Percentiles rank a stretch among this genome's conserved stretches.
phyloP scores from a whole-genome alignment of 1,139 yeast genomes.

The Yamadazyma atmosphaerica region DNA sequence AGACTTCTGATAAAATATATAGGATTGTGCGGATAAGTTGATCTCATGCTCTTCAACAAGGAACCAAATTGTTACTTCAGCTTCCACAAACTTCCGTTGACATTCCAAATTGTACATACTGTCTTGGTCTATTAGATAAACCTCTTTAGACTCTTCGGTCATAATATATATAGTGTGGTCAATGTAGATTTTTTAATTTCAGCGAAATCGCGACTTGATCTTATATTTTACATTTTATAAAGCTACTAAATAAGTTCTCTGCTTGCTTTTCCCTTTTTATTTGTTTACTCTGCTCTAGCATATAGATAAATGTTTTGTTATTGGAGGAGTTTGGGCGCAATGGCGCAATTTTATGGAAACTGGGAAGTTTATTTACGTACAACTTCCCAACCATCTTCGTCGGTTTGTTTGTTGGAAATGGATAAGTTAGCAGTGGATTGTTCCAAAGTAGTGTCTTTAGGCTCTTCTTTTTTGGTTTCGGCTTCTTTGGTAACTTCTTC shows the following conservation, averaged over 20 bases:
- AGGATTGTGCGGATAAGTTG: too few species aligned
- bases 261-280: not conserved
- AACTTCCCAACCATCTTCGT: slow-evolving; percentile 52
- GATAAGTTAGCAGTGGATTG: slow-evolving; percentile 46
- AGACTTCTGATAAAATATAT: too few species aligned
- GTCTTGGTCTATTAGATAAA: slow-evolving; percentile 12
- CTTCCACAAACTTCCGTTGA: not conserved
- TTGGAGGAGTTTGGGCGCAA: too few species aligned
- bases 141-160: slow-evolving; percentile 1
- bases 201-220: not conserved
- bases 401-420: slow-evolving; percentile 25
- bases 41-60: too few species aligned
- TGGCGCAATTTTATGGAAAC: not conserved
- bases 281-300: not conserved
- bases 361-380: slow-evolving; percentile 46
- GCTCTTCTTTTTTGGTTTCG: slow-evolving; percentile 2
- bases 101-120: slow-evolving; percentile 12
- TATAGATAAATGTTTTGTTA: too few species aligned
- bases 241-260: not conserved
- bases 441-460: slow-evolving; percentile 27
- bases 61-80: too few species aligned
- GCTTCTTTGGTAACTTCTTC: slow-evolving; percentile 41
- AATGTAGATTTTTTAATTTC: too few species aligned
- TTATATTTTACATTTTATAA: not conserved
- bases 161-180: not conserved